phyloP scores from a whole-genome alignment of 352 stramenopile genomes.

The Phytophthora palmivora region DNA sequence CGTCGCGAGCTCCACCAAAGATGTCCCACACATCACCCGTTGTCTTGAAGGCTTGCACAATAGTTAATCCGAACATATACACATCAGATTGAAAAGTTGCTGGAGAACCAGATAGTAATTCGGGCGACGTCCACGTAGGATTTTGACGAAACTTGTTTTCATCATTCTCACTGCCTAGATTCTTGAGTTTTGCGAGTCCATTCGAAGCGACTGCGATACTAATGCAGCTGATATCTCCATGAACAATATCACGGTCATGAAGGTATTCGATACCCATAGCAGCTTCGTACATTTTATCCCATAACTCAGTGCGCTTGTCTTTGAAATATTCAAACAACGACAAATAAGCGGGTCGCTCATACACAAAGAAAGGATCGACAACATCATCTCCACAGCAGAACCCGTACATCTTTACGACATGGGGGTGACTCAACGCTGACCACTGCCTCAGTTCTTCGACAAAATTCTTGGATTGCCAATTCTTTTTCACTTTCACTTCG shows the following conservation, averaged over 20 bases:
- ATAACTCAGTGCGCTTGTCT: not conserved
- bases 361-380: slow-evolving; percentile 30
- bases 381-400: slow-evolving; percentile 7
- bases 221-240: slow-evolving; percentile 20
- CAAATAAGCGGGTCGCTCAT: slow-evolving; percentile 12
- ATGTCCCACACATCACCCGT: slow-evolving; percentile 6
- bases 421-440: slow-evolving; percentile 28
- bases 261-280: slow-evolving; percentile 39
- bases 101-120: slow-evolving; percentile 10
- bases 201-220: slow-evolving; percentile 24
- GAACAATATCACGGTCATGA: slow-evolving; percentile 27
- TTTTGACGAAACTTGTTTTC: not conserved
- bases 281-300: slow-evolving; percentile 31
- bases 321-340: slow-evolving; percentile 21
- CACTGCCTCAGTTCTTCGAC: slow-evolving; percentile 24
- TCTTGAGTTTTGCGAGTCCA: slow-evolving; percentile 21
- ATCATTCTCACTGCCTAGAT: slow-evolving; percentile 8
- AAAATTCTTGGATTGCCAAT: slow-evolving; percentile 14
- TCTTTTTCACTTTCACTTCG: slow-evolving; percentile 20
- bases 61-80: slow-evolving; percentile 6
- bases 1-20: not conserved
- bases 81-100: slow-evolving; percentile 11
- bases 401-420: slow-evolving; percentile 36
- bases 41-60: slow-evolving; percentile 13
- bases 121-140: slow-evolving; percentile 8